These are phyloP conservation scores for Yamadazyma sp. DNA, from an alignment of 805 yeast species.

Conservation along the genomic window DNA sequence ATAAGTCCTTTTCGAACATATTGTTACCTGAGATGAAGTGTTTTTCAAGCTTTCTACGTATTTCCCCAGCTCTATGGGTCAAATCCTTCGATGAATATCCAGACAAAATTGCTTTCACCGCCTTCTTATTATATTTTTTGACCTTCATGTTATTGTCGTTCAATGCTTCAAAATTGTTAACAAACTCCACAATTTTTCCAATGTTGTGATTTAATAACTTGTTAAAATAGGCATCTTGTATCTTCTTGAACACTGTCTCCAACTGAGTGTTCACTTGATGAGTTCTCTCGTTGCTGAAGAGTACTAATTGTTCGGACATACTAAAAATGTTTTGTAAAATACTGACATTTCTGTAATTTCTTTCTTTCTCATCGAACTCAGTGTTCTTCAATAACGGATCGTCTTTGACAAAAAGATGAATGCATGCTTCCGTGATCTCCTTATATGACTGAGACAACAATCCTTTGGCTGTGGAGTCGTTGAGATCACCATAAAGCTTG, in stretches of 20 bases:
- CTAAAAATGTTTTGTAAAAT: constrained; percentile 40
- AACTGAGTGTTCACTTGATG: constrained; percentile 25
- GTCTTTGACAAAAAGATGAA: constrained; percentile 37
- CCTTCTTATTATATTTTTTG: constrained; percentile 62
- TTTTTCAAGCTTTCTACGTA: constrained; percentile 54
- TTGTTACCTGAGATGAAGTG: constrained; percentile 47
- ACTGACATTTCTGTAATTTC: constrained; percentile 40
- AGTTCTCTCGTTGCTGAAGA: constrained; percentile 24
- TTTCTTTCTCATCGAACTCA: constrained; percentile 45
- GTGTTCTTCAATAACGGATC: constrained; percentile 45
- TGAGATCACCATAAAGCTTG: constrained; percentile 18
- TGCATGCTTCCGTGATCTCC: constrained; percentile 32
- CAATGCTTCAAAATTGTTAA: constrained; percentile 60
- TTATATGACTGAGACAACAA: constrained; percentile 32
- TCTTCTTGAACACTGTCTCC: constrained; percentile 26
- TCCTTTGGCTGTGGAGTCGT: constrained; percentile 20
- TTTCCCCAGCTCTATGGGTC: constrained; percentile 49
- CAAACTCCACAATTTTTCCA: constrained; percentile 67
- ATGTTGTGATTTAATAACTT: constrained; percentile 46
- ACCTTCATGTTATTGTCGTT: constrained; percentile 53
- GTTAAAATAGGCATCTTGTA: constrained; percentile 33
- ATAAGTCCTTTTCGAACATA: constrained; percentile 52
- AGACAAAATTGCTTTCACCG: constrained; percentile 55
- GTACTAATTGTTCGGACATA: constrained; percentile 31
- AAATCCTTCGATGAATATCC: constrained; percentile 62